Base-by-base conservation (phyloP, 1,284 basidiomycete species). In the Phellopilus nigrolimitatus region DNA sequence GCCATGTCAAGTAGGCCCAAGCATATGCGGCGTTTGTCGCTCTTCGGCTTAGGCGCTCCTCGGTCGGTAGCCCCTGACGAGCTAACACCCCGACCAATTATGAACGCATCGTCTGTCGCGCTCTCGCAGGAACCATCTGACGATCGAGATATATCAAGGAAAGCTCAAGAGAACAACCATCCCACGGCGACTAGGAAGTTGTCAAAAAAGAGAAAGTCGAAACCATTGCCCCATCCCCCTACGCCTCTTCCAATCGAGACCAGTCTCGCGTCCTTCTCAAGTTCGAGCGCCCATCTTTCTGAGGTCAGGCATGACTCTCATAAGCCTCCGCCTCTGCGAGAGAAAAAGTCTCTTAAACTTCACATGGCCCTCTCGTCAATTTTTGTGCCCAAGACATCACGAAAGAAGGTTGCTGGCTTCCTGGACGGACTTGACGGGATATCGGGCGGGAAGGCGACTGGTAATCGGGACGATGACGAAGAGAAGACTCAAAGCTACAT, bases 361-460 rank as follows among this genome's bases (percentile, higher is more conserved):
- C 48, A 44, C 5, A 43, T 50, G 30, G 53, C 53, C 4, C 49
- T 55, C 36, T 46, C 48, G 33, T 33, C 43, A 27, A 50, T 55
- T n/a, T 55, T 55, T 22, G 33, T 51, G 7, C 49, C 48, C n/a
- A 55, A 47, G 37, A 48, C 53, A 21, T 48, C 45, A 4, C 43
- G 36, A 8, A 55, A 41, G n/a, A 40, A 34, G 28, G 49, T 46
- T 4, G 31, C 43, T n/a, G 53, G 53, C 24, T 33, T 51, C 36
- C 47, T 54, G n/a, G 31, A 41, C 13, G 42, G 53, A 13, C 34
- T 53, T 17, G 46, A 53, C 13, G 42, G 47, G 3, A 40, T 49
- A 6, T 31, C 41, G 7, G 48, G 53, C 12, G 39, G 48, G 30
- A 40, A 24, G 9, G 10, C 27, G 3, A 22, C 19, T 7, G 30